A percentile compares a stretch with the other conserved stretches of the same genome.
phyloP scores from a whole-genome alignment of 2,329 filamentous ascomycete species.

The Clarireedia hainanense region DNA sequence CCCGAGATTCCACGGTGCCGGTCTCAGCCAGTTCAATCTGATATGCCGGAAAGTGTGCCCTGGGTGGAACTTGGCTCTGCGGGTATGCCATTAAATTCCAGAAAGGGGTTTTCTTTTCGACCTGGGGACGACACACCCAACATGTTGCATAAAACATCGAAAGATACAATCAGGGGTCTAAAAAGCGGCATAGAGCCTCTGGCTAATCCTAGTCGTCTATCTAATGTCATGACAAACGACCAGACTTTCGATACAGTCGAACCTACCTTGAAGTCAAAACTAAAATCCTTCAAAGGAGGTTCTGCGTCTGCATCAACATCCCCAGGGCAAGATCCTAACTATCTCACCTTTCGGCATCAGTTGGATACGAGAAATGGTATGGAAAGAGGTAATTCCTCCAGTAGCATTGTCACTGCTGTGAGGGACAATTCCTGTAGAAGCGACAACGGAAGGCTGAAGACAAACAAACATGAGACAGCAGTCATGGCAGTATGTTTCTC shows the following conservation, averaged over 20 bases:
- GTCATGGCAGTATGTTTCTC: constrained; percentile 7
- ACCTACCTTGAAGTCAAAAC: not conserved
- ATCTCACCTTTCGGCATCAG: not conserved
- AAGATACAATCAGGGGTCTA: not conserved
- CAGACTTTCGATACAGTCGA: not conserved
- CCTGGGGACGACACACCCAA: constrained; percentile 20
- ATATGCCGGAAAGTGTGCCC: not conserved
- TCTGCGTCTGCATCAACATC: not conserved
- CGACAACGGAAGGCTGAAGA: not conserved
- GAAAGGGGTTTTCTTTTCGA: constrained; percentile 21
- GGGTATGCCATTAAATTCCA: not conserved
- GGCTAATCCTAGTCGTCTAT: not conserved
- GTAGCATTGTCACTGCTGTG: constrained; percentile 22
- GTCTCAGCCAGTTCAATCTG: not conserved
- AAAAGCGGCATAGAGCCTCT: not conserved
- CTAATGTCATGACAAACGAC: constrained; percentile 2
- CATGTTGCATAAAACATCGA: not conserved
- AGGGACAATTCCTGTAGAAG: constrained; percentile 17
- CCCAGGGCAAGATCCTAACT: not conserved
- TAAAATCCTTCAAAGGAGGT: not conserved
- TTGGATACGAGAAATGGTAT: not conserved
- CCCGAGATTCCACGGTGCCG: constrained; percentile 7
- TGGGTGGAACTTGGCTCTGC: not conserved
- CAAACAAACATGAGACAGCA: constrained; percentile 1
- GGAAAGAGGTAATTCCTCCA: constrained; percentile 18